Percentiles rank a stretch among this genome's conserved stretches.
Conservation (phyloP, 805 yeast genomes). For the Torulaspora franciscae region DNA sequence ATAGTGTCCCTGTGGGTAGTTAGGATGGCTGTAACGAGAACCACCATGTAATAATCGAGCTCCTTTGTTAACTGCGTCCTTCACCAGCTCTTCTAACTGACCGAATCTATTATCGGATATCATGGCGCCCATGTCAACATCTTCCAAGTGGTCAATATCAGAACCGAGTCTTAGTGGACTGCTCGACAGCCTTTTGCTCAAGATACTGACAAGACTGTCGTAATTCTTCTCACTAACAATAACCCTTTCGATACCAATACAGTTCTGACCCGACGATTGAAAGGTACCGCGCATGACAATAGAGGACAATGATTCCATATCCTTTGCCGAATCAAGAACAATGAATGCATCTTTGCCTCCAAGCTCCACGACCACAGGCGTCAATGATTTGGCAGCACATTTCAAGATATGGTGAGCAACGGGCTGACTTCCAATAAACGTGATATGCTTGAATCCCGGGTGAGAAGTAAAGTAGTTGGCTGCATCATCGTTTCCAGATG, state of each 20-base stretch:
- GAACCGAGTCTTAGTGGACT: constrained; percentile 68
- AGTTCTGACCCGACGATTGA: constrained; percentile 96
- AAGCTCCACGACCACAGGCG: constrained; percentile 91
- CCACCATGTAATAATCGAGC: constrained; percentile 84
- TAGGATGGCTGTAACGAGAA: constrained; percentile 72
- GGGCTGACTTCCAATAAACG: constrained; percentile 93
- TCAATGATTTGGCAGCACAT: constrained; percentile 79
- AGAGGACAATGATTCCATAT: constrained; percentile 57
- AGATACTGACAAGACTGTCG: constrained; percentile 51
- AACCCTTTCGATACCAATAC: constrained; percentile 95
- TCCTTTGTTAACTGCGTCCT: constrained; percentile 74
- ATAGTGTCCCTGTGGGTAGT: constrained; percentile 92
- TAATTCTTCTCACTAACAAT: constrained; percentile 72
- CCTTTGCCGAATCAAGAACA: constrained; percentile 74
- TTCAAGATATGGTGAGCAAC: constrained; percentile 84
- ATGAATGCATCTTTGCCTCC: constrained; percentile 96
- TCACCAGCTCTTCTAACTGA: constrained; percentile 57
- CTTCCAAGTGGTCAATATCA: constrained; percentile 84
- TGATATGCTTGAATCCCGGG: constrained; percentile 76
- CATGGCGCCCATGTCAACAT: constrained; percentile 95
- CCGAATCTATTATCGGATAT: constrained; percentile 73
- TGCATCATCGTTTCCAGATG: constrained; percentile 32
- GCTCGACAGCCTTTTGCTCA: constrained; percentile 52
- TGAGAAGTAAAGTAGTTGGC: constrained; percentile 85
- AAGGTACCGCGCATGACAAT: constrained; percentile 91